Base-by-base conservation (phyloP, 2,329 filamentous ascomycete species). In the Xylariaceae sp. region DNA sequence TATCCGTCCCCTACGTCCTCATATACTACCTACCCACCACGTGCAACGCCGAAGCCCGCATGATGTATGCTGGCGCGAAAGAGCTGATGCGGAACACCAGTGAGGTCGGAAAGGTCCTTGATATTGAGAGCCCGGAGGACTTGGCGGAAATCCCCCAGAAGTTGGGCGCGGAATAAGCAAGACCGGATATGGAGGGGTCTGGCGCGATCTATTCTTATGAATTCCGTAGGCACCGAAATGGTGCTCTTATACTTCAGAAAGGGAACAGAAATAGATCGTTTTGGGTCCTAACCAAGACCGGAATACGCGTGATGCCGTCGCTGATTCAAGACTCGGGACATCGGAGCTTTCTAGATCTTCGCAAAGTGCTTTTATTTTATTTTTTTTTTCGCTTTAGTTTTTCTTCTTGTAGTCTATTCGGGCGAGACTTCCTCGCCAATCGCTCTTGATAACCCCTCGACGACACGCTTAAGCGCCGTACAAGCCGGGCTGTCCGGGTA, bases 61-160 rank as follows among this genome's bases (percentile, higher is more conserved):
- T 97, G 94, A 79, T 94, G 72, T 99, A 97, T 73, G 94, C 94
- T 35, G 89, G 92, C 45, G 94, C 94, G 49, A 96, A 97, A 76
- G 94, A 99, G 77, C 76, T 97, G 73, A 92, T 97, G 88, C 86
- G 92, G 65, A 96, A 90, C 71, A 95, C 90, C 57, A 90, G 90
- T 60, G 92, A 97, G 77, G 92, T 92, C n/a, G 88, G 88, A 56
- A 85, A 84, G 66, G 88, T 97, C 30, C 84, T 99, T 63, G 93
- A 97, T 74, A 85, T 97, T 53, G 85, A 89, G 67, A 86, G 83
- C 17, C 82, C 83, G 2, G 91, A 96, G 57, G 93, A 97, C 57
- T 72, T 97, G 67, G 86, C 89, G 65, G 86, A 88, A n/a, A 86
- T 97, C 63, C 89, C 92, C 59, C 78, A 82, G 65, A 88, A 84